Percentiles rank a stretch among this genome's conserved stretches.
phyloP scores from a whole-genome alignment of 2,329 filamentous ascomycete species.

The Xylaria arbuscula region DNA sequence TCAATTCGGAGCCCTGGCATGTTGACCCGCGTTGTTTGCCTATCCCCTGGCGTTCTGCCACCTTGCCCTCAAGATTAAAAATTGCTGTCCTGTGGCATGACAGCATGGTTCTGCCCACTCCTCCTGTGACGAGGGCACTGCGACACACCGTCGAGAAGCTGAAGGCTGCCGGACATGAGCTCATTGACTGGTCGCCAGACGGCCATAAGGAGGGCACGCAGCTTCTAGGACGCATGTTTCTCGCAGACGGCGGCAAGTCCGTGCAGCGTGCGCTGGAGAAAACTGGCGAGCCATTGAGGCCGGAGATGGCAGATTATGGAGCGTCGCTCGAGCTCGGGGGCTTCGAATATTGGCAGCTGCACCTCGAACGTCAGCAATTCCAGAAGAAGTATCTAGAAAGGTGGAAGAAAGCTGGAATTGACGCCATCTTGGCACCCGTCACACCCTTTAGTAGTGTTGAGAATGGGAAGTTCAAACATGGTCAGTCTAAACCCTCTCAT shows the following conservation, averaged over 20 bases:
- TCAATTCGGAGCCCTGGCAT: constrained; percentile 66
- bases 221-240: constrained; percentile 59
- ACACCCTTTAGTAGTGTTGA: constrained; percentile 58
- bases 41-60: constrained; percentile 63
- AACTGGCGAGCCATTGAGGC: constrained; percentile 55
- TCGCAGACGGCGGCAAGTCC: constrained; percentile 59
- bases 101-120: constrained; percentile 72
- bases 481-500: constrained; percentile 45
- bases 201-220: constrained; percentile 54
- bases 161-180: constrained; percentile 58
- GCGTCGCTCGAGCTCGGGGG: constrained; percentile 54
- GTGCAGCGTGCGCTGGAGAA: constrained; percentile 54
- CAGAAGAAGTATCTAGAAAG: constrained; percentile 60
- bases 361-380: constrained; percentile 57
- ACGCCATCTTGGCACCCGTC: constrained; percentile 71
- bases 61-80: constrained; percentile 57
- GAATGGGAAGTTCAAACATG: constrained; percentile 57
- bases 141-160: constrained; percentile 58
- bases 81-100: constrained; percentile 75
- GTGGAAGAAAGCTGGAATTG: constrained; percentile 62
- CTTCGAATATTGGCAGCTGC: constrained; percentile 61
- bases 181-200: constrained; percentile 64
- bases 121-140: constrained; percentile 70
- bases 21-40: constrained; percentile 68
- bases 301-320: constrained; percentile 46